Percentiles rank a stretch among this genome's conserved stretches.
Evolutionary conservation across 164 flowering plant species (phyloP).

Genomic region (Vitis vinifera): DNA sequence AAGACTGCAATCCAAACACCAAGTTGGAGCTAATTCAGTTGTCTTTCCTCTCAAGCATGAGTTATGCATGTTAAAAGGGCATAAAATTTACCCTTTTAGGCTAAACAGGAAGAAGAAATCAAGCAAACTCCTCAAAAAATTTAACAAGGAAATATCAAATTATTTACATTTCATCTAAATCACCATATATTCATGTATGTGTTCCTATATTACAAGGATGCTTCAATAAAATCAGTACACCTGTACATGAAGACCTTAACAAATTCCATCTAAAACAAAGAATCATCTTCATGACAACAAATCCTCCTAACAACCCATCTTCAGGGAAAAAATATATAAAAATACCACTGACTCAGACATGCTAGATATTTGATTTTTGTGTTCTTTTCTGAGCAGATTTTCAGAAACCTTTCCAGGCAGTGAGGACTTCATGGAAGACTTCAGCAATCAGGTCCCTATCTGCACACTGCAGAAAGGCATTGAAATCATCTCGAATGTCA

Average conservation of each 20-base stretch:
- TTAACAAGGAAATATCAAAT: background rate
- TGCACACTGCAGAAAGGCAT: constrained; percentile 60
- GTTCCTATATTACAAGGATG: background rate
- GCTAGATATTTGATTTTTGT: background rate
- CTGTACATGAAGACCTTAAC: constrained; percentile 11
- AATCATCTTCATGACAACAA: constrained; percentile 22
- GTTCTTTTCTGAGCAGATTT: background rate
- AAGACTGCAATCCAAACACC: too few relatives aligned
- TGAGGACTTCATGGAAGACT: constrained; percentile 73
- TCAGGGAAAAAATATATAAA: background rate
- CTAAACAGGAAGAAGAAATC: too few relatives aligned
- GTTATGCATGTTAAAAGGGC: too few relatives aligned
- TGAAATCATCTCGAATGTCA: constrained; percentile 80
- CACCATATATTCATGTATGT: constrained; percentile 4
- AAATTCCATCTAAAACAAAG: constrained; percentile 21
- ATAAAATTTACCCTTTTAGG: too few relatives aligned
- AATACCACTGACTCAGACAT: constrained; percentile 4
- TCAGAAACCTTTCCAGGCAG: constrained; percentile 94
- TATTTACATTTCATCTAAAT: background rate
- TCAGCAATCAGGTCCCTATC: constrained; percentile 83
- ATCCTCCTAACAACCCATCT: constrained; percentile 17
- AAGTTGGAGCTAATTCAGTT: too few relatives aligned
- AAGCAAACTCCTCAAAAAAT: too few relatives aligned
- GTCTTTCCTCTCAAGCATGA: too few relatives aligned
- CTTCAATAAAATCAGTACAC: constrained; percentile 2